Evolutionary conservation across 345 rosid species (phyloP), one percentile per base, ranked within the genome.

Genomic region (Microthlaspi erraticum): DNA sequence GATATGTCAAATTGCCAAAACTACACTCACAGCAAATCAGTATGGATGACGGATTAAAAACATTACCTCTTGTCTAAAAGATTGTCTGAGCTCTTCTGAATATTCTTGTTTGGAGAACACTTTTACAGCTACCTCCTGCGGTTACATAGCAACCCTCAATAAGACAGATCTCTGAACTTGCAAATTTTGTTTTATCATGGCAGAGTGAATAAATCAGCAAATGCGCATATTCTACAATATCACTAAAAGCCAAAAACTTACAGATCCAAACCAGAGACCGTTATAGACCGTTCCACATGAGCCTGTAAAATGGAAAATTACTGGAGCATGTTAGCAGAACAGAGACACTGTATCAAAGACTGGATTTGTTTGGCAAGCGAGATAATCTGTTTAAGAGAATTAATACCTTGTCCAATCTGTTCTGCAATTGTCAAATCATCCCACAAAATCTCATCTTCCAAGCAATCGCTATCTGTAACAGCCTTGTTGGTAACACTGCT

Each of bases 181-280:
- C 33, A 34, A 26, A 37, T 6, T 3, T 20, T 2, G 4, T 51
- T 10, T 45, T 1, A 29, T 57, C 33, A 54, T 57, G 10, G 8
- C 36, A 36, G 36, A 70, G 18, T 61, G 17, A 61, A 79, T 67
- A 68, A 34, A 71, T 36, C 9, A 57, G 79, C 77, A 77, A 63
- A 76, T 42, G 56, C n/a, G n/a, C 49, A 59, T 45, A 42, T 57
- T 60, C 34, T 34, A 52, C 53, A 23, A 42, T 60, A 67, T 51
- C 56, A 60, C 4, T 46, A 67, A 5, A 83, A 82, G 85, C 45
- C 23, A 55, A 79, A 87, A 82, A 86, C 97, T 66, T 94, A 94
- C 99, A 70, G 97, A 94, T 89, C 94, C 99, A 77, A 82, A 94
- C 99, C 99, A 94, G 81, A 94, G 88, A 53, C 89, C 96, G 52